Evolutionary conservation across 441 rosid genomes (phyloP), one percentile per base, ranked within the genome.

Genomic region (Biscutella laevigata): DNA sequence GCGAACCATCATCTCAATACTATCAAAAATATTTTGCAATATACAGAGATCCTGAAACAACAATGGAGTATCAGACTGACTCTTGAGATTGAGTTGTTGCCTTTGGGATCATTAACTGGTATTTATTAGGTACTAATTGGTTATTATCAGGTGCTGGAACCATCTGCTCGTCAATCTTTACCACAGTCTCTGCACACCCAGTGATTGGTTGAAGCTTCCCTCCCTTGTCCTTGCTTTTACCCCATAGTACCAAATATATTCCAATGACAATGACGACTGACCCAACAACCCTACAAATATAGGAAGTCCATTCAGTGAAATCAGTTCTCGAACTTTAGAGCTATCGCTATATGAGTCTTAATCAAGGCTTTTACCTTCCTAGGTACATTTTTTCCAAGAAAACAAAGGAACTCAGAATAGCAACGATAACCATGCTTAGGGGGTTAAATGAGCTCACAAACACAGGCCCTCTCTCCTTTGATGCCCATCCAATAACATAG

Each of bases 371-470:
- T 33, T 62, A 81, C 96, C 98, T 87, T 72, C 98, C 98, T 40
- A 91, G 44, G 67, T 41, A 74, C 78, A 84, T 54, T 64, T 73
- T 77, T 57, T 89, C 94, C 0, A 77, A 69, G 27, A 87, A 76
- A 52, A 87, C 72, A 66, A 85, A 40, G 40, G 88, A 55, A 42
- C 95, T 76, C 62, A 91, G 50, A 19, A 83, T 40, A 0, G 95
- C 95, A 13, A 91, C 96, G 14, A 87, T 66, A 9, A 87, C 80
- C 96, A 83, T 84, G 64, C 85, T 29, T 0, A 91, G 68, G 0
- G 96, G 94, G 61, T 59, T 81, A 37, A 87, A 87, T 19, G 98
- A 90, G 12, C 90, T 73, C n/a, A 91, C 90, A 43, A 87, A 91
- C 27, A 91, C 98, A 0, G 98, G 95, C 4, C 96, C 96, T 69